phyloP scores from a whole-genome alignment of 2,329 filamentous ascomycete genomes.

The Apiospora saccharicola region DNA sequence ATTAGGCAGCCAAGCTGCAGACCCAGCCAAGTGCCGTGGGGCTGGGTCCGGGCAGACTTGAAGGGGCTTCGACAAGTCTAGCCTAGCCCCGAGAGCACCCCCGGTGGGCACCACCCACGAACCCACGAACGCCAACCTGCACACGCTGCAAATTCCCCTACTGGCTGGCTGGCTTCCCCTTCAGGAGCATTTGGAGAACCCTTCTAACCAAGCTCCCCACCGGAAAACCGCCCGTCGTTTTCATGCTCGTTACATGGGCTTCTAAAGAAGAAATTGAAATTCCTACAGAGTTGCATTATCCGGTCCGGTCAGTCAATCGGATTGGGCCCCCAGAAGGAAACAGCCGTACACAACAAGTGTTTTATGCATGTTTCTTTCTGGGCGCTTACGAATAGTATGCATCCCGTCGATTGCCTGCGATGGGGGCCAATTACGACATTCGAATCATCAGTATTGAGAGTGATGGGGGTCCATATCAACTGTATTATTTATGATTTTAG shows the following conservation, averaged over 20 bases:
- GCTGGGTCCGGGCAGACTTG: not conserved
- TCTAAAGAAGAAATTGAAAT: not conserved
- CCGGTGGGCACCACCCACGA: not conserved
- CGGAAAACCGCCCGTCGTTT: not conserved
- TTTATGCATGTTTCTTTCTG: not conserved
- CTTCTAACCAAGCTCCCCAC: not conserved
- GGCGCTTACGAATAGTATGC: not conserved
- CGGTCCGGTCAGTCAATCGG: not conserved
- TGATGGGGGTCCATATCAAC: not conserved
- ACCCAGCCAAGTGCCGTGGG: constrained; percentile 21
- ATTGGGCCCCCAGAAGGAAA: not conserved
- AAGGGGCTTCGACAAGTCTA: constrained; percentile 7
- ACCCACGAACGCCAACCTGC: constrained; percentile 15
- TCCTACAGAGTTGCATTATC: not conserved
- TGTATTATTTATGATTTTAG: constrained; percentile 9
- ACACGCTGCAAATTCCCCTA: not conserved
- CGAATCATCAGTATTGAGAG: too few species aligned
- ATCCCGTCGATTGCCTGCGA: not conserved
- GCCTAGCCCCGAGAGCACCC: not conserved
- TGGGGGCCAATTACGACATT: not conserved
- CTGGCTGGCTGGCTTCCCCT: not conserved
- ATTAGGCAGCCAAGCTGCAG: constrained; percentile 28
- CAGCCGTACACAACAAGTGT: not conserved
- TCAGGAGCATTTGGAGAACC: too few species aligned
- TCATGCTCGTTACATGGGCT: constrained; percentile 14